Conservation (phyloP, 345 rosid genomes). For the Microcos paniculata region DNA sequence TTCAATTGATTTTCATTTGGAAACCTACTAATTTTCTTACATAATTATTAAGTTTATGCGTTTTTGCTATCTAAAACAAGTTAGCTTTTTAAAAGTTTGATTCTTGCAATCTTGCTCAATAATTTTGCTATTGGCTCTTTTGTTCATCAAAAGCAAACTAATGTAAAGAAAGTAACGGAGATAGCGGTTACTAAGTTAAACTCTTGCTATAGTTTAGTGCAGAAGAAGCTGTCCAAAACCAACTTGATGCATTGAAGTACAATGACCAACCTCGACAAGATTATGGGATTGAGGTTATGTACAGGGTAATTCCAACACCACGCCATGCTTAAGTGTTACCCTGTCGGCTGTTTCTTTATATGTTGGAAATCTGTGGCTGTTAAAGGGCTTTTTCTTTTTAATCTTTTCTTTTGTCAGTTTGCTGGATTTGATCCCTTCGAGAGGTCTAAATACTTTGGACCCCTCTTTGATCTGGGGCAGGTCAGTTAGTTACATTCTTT, state of each 20-base stretch:
- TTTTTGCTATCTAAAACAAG: neutral
- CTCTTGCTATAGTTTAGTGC: conserved; percentile 69
- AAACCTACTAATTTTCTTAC: neutral
- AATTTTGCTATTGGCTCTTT: neutral
- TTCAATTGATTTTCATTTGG: neutral
- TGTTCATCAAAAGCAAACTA: neutral
- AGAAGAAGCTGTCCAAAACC: conserved; percentile 77
- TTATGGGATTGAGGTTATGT: conserved; percentile 92
- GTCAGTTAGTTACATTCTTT: conserved; percentile 28
- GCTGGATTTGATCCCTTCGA: conserved; percentile 98
- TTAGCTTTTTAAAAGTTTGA: too few relatives aligned
- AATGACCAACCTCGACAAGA: conserved; percentile 85
- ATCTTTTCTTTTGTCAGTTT: conserved; percentile 47
- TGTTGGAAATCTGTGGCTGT: neutral
- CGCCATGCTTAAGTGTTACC: neutral
- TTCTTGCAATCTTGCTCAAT: too few relatives aligned
- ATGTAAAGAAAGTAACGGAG: too few relatives aligned
- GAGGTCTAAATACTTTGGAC: conserved; percentile 92
- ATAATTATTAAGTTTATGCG: neutral
- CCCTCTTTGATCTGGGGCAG: conserved; percentile 89
- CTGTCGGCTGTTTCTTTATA: neutral
- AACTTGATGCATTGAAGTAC: conserved; percentile 85
- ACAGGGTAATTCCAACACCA: conserved; percentile 50
- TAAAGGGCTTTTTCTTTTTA: neutral
- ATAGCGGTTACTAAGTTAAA: conserved; percentile 15